These are phyloP conservation scores for Phanerochaete sordida DNA, from an alignment of 768 basidiomycete genomes.

Conservation along the genomic window DNA sequence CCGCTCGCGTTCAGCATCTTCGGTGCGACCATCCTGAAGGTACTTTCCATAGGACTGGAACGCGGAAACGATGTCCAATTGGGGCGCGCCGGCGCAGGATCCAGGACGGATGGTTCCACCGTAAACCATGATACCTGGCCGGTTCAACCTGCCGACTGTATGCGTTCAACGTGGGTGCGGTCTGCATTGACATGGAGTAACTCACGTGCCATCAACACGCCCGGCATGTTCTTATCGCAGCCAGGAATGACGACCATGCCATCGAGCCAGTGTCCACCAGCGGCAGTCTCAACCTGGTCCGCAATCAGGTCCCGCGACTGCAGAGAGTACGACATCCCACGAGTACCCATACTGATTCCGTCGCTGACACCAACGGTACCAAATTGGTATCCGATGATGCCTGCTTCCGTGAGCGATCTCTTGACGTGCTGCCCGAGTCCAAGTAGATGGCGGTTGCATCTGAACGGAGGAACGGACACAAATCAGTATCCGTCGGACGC, in stretches of 20 bases:
- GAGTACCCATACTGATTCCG: slow-evolving; percentile 97
- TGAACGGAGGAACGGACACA: slow-evolving; percentile 27
- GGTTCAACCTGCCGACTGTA: slow-evolving; percentile 88
- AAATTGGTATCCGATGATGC: slow-evolving; percentile 93
- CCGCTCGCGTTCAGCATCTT: slow-evolving; percentile 76
- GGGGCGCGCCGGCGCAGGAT: slow-evolving; percentile 82
- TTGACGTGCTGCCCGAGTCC: slow-evolving; percentile 87
- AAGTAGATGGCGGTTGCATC: slow-evolving; percentile 94
- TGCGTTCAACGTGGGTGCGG: neutral
- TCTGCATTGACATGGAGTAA: slow-evolving; percentile 14
- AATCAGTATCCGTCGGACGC: slow-evolving; percentile 6
- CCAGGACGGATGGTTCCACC: slow-evolving; percentile 94
- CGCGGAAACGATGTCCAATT: slow-evolving; percentile 93
- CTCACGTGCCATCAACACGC: slow-evolving; percentile 93
- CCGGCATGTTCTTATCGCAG: slow-evolving; percentile 99
- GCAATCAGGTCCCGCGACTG: slow-evolving; percentile 98
- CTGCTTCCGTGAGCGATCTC: slow-evolving; percentile 63
- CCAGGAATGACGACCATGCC: slow-evolving; percentile 97
- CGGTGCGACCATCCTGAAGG: slow-evolving; percentile 83
- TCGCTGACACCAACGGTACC: slow-evolving; percentile 98
- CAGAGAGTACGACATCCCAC: slow-evolving; percentile 92
- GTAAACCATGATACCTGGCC: slow-evolving; percentile 97
- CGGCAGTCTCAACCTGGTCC: slow-evolving; percentile 94
- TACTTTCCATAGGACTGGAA: slow-evolving; percentile 98
- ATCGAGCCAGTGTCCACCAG: slow-evolving; percentile 96